A percentile compares a stretch with the other conserved stretches of the same genome.
These are phyloP conservation scores for Raddia guianensis DNA, from an alignment of 176 grass and related monocot species.

Conservation along the genomic window DNA sequence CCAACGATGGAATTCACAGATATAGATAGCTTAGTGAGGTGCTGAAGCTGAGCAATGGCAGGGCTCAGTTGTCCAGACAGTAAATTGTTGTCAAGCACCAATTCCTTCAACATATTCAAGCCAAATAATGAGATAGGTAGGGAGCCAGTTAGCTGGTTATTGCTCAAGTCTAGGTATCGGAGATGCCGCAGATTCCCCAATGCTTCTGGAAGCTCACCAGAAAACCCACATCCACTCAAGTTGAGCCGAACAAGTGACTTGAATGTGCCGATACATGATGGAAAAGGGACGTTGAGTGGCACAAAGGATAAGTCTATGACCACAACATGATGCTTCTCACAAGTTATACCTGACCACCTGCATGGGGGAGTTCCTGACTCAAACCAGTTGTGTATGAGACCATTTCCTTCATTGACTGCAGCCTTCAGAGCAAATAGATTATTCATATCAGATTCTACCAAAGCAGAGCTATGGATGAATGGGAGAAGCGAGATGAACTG, in stretches of 20 bases:
- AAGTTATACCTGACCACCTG: slow-evolving; percentile 73
- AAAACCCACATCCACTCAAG: slow-evolving; percentile 56
- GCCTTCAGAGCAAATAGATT: slow-evolving; percentile 57
- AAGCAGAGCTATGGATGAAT: slow-evolving; percentile 36
- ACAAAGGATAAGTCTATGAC: slow-evolving; percentile 62
- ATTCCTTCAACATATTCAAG: slow-evolving; percentile 58
- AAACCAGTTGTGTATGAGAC: slow-evolving; percentile 60
- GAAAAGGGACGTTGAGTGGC: slow-evolving; percentile 50
- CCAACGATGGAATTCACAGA: slow-evolving; percentile 59
- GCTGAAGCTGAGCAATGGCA: slow-evolving; percentile 56
- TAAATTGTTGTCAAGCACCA: slow-evolving; percentile 59
- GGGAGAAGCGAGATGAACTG: slow-evolving; percentile 41
- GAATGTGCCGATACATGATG: slow-evolving; percentile 53
- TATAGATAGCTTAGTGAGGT: slow-evolving; percentile 57
- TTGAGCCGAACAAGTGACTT: slow-evolving; percentile 54
- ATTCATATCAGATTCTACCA: slow-evolving; percentile 44
- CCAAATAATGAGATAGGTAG: slow-evolving; percentile 56
- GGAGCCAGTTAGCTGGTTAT: slow-evolving; percentile 60
- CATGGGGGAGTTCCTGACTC: slow-evolving; percentile 59
- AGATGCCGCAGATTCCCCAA: slow-evolving; percentile 57
- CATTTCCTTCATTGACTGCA: slow-evolving; percentile 39
- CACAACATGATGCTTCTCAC: slow-evolving; percentile 40
- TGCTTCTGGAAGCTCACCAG: slow-evolving; percentile 54
- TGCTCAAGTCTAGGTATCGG: slow-evolving; percentile 68
- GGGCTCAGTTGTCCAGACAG: slow-evolving; percentile 59